Conservation (phyloP, 148 eudicot species). For the Silene conica region DNA sequence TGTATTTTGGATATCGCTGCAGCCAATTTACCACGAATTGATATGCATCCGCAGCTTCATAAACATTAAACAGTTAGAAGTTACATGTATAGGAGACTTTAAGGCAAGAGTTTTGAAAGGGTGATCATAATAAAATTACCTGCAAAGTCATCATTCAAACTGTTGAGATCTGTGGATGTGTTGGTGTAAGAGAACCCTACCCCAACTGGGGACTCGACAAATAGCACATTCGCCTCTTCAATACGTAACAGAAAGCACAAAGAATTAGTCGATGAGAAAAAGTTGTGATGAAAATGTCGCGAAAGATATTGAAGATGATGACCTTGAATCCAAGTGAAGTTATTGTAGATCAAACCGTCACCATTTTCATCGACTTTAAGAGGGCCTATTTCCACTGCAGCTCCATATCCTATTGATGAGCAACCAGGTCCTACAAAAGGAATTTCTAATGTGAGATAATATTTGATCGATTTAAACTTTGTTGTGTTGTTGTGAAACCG, state of each 20-base stretch:
- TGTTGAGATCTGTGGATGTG: conserved; percentile 49
- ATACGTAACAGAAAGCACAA: not conserved
- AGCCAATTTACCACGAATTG: conserved; percentile 64
- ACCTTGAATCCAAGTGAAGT: conserved; percentile 56
- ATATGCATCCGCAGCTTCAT: conserved; percentile 59
- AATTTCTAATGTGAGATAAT: not conserved
- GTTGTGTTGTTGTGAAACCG: no score
- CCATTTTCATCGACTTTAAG: conserved; percentile 44
- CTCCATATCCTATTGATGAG: conserved; percentile 72
- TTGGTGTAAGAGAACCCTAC: conserved; percentile 78
- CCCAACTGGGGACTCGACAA: conserved; percentile 66
- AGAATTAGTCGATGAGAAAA: not conserved
- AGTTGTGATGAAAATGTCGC: no score
- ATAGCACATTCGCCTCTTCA: conserved; percentile 66
- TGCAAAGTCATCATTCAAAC: conserved; percentile 45
- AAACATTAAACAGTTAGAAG: not conserved
- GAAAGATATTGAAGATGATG: no score
- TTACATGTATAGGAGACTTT: not conserved
- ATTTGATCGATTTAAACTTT: not conserved
- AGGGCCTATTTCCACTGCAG: conserved; percentile 65
- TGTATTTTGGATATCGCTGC: conserved; percentile 43
- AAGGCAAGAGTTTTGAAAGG: not conserved
- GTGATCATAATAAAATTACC: conserved; percentile 30
- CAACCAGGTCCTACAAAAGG: conserved; percentile 63
- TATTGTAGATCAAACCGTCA: conserved; percentile 46